Evolutionary conservation across 495 filamentous ascomycete species (phyloP).

Genomic region (Arthonia radiata): DNA sequence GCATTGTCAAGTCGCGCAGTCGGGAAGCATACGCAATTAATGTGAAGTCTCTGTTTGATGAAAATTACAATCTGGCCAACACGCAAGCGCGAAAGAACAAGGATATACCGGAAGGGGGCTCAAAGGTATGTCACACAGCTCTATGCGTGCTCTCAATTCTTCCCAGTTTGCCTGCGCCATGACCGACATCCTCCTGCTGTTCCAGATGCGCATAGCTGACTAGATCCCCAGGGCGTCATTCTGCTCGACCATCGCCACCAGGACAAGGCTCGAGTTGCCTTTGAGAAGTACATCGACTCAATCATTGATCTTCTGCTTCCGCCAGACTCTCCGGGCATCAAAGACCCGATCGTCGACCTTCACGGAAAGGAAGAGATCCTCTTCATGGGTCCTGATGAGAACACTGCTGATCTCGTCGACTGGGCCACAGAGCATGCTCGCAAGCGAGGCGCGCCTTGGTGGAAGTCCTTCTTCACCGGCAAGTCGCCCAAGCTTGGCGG

Average conservation of each 20-base stretch:
- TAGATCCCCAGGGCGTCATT: slow-evolving; percentile 90
- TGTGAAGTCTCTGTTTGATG: slow-evolving; percentile 81
- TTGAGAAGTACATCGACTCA: slow-evolving; percentile 98
- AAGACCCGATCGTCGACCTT: slow-evolving; percentile 90
- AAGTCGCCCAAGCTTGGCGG: slow-evolving; percentile 90
- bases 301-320: slow-evolving; percentile 85
- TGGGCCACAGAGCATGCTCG: slow-evolving; percentile 95
- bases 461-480: slow-evolving; percentile 99
- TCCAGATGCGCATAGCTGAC: no score
- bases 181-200: no score
- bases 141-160: no score
- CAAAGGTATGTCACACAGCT: no score
- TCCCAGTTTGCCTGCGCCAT: no score
- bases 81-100: slow-evolving; percentile 99
- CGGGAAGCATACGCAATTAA: slow-evolving; percentile 91
- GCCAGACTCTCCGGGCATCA: slow-evolving; percentile 81
- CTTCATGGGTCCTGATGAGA: slow-evolving; percentile 97
- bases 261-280: slow-evolving; percentile 71
- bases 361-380: slow-evolving; percentile 86
- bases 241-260: slow-evolving; percentile 83
- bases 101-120: slow-evolving; percentile 96
- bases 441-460: slow-evolving; percentile 76
- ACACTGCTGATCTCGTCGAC: slow-evolving; percentile 87
- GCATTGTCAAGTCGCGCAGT: slow-evolving; percentile 92
- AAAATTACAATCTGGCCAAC: slow-evolving; percentile 95